Base-by-base conservation (phyloP, 2,329 filamentous ascomycete genomes). In the Endoconidiophora polonica region DNA sequence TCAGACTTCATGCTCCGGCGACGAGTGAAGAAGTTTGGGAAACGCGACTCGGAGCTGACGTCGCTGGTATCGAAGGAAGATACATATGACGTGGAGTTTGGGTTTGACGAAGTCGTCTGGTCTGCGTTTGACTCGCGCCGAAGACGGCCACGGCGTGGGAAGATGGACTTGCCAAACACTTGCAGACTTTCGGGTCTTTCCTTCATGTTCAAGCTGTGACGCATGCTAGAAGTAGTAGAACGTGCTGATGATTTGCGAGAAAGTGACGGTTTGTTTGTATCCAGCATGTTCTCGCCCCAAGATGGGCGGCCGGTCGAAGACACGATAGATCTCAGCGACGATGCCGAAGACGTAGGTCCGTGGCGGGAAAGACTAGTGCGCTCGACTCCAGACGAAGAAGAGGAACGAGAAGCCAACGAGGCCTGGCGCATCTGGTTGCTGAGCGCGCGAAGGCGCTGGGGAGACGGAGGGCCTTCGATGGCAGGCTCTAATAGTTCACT, bases 171-270 rank as follows among this genome's bases (percentile, higher is more conserved):
- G 48, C 75, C 71, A 56, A 81, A 72, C 23, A 74, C 67, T 57
- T 78, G 74, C 12, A 76, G 63, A 55, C 75, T 78, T 26, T 81
- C 76, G 22, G 73, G 69, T 36, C 74, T 68, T 29, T 78, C 75
- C 24, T 50, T 53, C 37, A 26, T 14, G 16, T 18, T 18, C 7
- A 33, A 12, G 55, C 67, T 66, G 16, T 68, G 66, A 40, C 68
- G 67, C 62, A 71, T 70, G 58, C 64, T 73, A 63, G 72, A 73
- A 16, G 66, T 64, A 12, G 66, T 70, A 10, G 77, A 80, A 43
- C 71, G 68, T 43, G 67, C 68, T 2, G 77, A 81, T 4, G 76
- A 72, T 52, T 70, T 71, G 52, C 77, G 68, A 41, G 71, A 75
- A 29, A 80, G 59, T 38, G 63, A 77, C 56, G 26, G 65, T 57